Percentiles rank a stretch among this genome's conserved stretches.
These are phyloP conservation scores for Plectranthus barbatus DNA, from an alignment of 257 asterid species.

Conservation along the genomic window DNA sequence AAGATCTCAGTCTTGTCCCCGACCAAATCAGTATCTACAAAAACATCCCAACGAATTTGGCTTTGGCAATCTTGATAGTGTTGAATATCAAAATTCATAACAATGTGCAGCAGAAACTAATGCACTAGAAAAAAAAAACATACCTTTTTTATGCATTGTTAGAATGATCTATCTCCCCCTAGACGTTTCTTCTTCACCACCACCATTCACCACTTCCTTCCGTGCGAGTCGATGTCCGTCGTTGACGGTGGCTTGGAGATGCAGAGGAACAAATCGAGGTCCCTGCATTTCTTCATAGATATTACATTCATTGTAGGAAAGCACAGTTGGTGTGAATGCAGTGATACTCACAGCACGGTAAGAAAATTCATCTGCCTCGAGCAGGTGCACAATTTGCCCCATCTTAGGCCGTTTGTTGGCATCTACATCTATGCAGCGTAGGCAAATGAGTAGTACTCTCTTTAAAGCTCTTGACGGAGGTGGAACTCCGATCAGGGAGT, in stretches of 20 bases:
- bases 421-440: constrained; percentile 83
- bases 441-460: constrained; percentile 69
- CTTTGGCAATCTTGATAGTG: too few relatives aligned
- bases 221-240: constrained; percentile 17
- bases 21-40: too few relatives aligned
- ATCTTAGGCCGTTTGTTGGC: constrained; percentile 90
- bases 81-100: neutral
- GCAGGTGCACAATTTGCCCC: constrained; percentile 98
- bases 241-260: constrained; percentile 23
- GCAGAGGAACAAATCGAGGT: constrained; percentile 42
- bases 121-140: constrained; percentile 24
- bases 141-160: neutral
- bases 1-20: neutral
- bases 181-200: constrained; percentile 23
- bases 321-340: too few relatives aligned
- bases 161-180: constrained; percentile 32
- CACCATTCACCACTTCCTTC: constrained; percentile 30
- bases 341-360: constrained; percentile 43
- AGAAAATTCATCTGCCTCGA: constrained; percentile 91
- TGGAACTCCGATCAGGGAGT: constrained; percentile 57
- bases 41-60: too few relatives aligned
- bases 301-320: too few relatives aligned
- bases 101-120: neutral
- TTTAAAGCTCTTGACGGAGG: constrained; percentile 79
- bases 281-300: too few relatives aligned